Evolutionary conservation across 148 eudicot genomes (phyloP), one percentile per base, ranked within the genome.

Genomic region (Bassia scoparia): DNA sequence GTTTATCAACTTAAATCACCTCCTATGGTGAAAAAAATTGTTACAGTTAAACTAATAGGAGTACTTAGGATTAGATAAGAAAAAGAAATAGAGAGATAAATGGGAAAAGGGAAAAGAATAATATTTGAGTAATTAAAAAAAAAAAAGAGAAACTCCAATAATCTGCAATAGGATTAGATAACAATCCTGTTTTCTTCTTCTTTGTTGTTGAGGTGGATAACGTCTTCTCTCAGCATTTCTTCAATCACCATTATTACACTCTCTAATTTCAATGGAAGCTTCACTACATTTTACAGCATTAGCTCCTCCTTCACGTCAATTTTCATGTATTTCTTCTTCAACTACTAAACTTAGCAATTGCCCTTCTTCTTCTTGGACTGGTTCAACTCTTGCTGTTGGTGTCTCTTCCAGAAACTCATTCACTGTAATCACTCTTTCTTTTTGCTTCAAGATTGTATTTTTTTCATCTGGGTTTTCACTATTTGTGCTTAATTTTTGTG

Each of bases 341-440:
- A n/a, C 64, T 38, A 4, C 43, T 0, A 69, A 38, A 60, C 27
- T 71, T 44, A 37, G 13, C 64, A 34, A 26, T 34, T 23, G 69
- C 26, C 72, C 60, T 74, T 86, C 85, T 61, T 86, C 88, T 14
- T 77, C 80, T 18, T 77, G 86, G 80, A 48, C 77, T 35, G 77
- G 79, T 33, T 83, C 94, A 20, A 26, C 86, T 16, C 74, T 77
- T 21, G 78, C 87, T 43, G 54, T 83, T 69, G 82, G 87, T 21
- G 76, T 86, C 58, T 83, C 89, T 17, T 83, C 89, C 54, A 72
- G 82, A 53, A 86, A 80, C 69, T 84, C 92, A 0, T 83, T 74
- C 81, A 21, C 90, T 64, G 97, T 92, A 68, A 80, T 84, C 65
- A 41, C 56, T 23, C 24, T 33, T 20, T 1, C 21, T 17, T 30